A percentile compares a stretch with the other conserved stretches of the same genome.
Conservation (phyloP, 495 filamentous ascomycete species). For the Xylaria acuta region DNA sequence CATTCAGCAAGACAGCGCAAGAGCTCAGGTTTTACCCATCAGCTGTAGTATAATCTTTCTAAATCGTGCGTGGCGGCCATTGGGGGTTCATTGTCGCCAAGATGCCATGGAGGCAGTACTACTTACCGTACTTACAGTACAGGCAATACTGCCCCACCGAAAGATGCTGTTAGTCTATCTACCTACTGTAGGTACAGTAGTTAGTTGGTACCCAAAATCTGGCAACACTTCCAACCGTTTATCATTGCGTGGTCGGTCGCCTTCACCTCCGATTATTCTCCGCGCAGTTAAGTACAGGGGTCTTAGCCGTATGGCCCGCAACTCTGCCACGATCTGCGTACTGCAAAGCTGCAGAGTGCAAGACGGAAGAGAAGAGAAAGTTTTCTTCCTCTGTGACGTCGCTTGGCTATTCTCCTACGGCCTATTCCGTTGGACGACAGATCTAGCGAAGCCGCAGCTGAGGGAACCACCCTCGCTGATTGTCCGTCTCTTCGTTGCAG, state of each 20-base stretch:
- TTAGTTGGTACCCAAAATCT: background rate
- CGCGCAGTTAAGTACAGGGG: conserved; percentile 7
- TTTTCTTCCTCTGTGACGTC: background rate
- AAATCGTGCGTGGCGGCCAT: background rate
- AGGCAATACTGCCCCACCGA: background rate
- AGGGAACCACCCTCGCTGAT: background rate
- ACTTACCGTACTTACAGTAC: background rate
- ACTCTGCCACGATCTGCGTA: conserved; percentile 5
- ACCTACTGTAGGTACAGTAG: background rate
- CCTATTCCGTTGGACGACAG: background rate
- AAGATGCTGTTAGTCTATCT: background rate
- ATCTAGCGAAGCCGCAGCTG: background rate
- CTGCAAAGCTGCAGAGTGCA: background rate
- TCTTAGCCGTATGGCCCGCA: conserved; percentile 16
- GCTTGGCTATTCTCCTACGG: background rate
- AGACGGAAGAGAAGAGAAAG: background rate
- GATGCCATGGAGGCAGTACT: background rate
- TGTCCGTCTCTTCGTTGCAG: background rate
- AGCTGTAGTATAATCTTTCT: background rate
- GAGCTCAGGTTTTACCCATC: background rate
- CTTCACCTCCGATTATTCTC: conserved; percentile 6
- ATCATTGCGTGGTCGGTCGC: background rate
- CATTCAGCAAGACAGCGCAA: background rate
- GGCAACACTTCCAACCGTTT: background rate
- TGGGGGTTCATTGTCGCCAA: background rate